A percentile compares a stretch with the other conserved stretches of the same genome.
These are phyloP conservation scores for Corymbia maculata DNA, from an alignment of 345 rosid genomes.

Conservation along the genomic window DNA sequence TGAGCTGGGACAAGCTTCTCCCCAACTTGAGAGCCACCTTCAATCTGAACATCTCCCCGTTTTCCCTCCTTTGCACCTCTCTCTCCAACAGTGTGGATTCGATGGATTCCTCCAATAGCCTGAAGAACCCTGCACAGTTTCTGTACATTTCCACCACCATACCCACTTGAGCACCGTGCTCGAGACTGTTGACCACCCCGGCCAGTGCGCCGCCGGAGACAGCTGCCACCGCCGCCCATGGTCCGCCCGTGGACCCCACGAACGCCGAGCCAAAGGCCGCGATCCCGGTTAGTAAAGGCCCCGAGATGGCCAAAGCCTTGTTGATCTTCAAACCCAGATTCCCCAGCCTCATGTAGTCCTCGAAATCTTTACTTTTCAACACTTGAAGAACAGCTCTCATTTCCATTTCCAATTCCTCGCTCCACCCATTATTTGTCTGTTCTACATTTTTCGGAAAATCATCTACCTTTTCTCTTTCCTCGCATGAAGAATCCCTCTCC, in stretches of 20 bases:
- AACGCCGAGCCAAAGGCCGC: neutral
- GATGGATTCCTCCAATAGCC: constrained; percentile 1
- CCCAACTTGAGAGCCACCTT: constrained; percentile 15
- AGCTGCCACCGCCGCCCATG: neutral
- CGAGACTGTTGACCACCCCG: neutral
- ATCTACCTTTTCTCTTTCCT: neutral
- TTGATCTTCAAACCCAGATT: constrained; percentile 1
- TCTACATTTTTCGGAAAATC: neutral
- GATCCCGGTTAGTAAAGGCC: constrained; percentile 2
- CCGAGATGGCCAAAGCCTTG: neutral
- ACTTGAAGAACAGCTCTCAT: constrained; percentile 5
- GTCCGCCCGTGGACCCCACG: neutral
- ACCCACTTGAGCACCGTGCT: constrained; percentile 8
- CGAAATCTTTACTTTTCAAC: constrained; percentile 31
- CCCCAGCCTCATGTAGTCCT: constrained; percentile 34
- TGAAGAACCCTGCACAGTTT: constrained; percentile 11
- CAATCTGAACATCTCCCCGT: constrained; percentile 13
- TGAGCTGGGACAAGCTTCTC: constrained; percentile 13
- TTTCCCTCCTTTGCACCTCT: constrained; percentile 2
- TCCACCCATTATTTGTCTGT: constrained; percentile 3
- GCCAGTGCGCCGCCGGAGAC: neutral
- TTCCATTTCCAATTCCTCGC: constrained; percentile 1
- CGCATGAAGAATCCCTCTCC: neutral
- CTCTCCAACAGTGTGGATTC: constrained; percentile 2
- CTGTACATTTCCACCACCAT: constrained; percentile 23